These are phyloP conservation scores for Torulaspora delbrueckii DNA, from an alignment of 805 yeast species.

Conservation along the genomic window DNA sequence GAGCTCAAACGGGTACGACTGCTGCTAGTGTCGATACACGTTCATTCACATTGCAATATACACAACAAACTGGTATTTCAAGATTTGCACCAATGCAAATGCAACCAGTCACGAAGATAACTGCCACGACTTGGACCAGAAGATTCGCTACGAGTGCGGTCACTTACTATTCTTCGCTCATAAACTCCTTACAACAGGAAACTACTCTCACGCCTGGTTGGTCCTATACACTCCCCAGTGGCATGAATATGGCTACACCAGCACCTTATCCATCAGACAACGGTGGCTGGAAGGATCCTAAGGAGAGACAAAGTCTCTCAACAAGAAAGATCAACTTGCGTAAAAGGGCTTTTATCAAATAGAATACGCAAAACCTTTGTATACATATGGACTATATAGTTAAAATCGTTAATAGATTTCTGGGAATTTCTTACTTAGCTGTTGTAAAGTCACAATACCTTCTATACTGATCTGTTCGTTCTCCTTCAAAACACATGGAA, in stretches of 20 bases:
- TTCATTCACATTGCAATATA: conserved; percentile 67
- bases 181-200: conserved; percentile 32
- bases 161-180: conserved; percentile 49
- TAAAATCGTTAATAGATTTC: conserved; percentile 24
- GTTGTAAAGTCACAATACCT: conserved; percentile 34
- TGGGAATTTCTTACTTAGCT: conserved; percentile 28
- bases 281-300: conserved; percentile 62
- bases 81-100: conserved; percentile 90
- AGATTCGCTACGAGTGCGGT: conserved; percentile 65
- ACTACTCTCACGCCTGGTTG: conserved; percentile 86
- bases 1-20: conserved; percentile 38
- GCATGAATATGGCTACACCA: conserved; percentile 63
- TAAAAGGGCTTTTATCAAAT: neutral
- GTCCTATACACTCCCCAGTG: conserved; percentile 62
- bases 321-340: conserved; percentile 27
- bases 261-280: conserved; percentile 62
- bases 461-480: conserved; percentile 31
- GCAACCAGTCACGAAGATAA: conserved; percentile 72
- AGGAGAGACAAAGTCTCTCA: conserved; percentile 40
- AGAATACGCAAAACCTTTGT: neutral
- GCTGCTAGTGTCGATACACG: conserved; percentile 40
- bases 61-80: conserved; percentile 69
- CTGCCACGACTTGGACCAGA: conserved; percentile 61
- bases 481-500: conserved; percentile 26
- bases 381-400: neutral